Conservation (phyloP, 73 alveolate genomes). For the Urostyla sp. region DNA sequence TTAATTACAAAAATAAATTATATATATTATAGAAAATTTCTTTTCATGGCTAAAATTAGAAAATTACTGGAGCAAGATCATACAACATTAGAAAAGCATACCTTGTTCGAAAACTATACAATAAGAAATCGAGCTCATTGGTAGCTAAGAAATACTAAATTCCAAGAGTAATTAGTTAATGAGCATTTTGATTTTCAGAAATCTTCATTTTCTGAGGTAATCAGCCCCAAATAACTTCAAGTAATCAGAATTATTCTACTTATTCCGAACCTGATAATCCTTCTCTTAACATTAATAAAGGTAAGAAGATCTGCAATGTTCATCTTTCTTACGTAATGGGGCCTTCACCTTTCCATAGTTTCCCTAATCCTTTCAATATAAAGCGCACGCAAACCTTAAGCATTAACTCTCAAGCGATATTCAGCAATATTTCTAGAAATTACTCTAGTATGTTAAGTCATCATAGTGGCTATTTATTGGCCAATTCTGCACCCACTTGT, state of each 20-base stretch:
- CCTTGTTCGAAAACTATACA: too few relatives aligned
- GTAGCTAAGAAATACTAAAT: slow-evolving; percentile 5
- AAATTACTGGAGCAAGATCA: too few relatives aligned
- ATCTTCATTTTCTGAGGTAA: slow-evolving; percentile 6
- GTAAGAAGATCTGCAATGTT: slow-evolving; percentile 15
- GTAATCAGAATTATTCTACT: background rate
- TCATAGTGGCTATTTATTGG: slow-evolving; percentile 26
- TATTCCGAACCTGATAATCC: slow-evolving; percentile 9
- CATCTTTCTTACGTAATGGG: slow-evolving; percentile 48
- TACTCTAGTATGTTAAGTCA: slow-evolving; percentile 1
- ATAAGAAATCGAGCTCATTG: too few relatives aligned
- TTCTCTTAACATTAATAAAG: slow-evolving; percentile 16
- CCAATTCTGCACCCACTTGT: slow-evolving; percentile 33
- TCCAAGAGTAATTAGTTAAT: slow-evolving; percentile 1
- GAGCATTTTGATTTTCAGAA: slow-evolving; percentile 29
- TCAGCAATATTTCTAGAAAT: slow-evolving; percentile 26
- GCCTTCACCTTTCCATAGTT: slow-evolving; percentile 5
- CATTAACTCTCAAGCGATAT: background rate
- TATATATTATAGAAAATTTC: too few relatives aligned
- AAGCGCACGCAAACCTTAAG: background rate
- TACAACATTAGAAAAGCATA: too few relatives aligned
- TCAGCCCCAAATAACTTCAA: background rate
- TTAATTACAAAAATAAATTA: too few relatives aligned
- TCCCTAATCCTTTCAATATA: background rate
- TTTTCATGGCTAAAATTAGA: too few relatives aligned